These are phyloP conservation scores for Monosporascus sp. DNA, from an alignment of 2,329 filamentous ascomycete genomes.

Conservation along the genomic window DNA sequence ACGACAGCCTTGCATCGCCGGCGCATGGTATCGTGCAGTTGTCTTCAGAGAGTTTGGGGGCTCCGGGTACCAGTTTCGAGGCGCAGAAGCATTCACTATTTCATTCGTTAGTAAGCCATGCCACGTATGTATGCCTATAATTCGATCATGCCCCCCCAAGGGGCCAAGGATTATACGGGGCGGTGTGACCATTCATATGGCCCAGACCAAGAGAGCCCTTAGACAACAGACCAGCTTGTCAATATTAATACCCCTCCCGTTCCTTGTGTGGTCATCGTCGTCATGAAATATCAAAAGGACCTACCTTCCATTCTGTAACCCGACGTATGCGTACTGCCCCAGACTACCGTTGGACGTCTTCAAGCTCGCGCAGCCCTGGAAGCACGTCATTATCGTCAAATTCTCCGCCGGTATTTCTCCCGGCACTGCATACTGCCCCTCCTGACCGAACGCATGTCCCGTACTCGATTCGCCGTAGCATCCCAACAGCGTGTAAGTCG, in stretches of 20 bases:
- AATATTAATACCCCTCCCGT: no score
- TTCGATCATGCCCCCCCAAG: no score
- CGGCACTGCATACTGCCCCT: slow-evolving; percentile 9
- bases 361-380: slow-evolving; percentile 15
- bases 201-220: neutral
- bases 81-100: slow-evolving; percentile 21
- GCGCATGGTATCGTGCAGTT: slow-evolving; percentile 18
- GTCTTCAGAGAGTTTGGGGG: slow-evolving; percentile 12
- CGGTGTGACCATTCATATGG: neutral
- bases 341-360: slow-evolving; percentile 1
- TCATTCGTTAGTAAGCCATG: neutral
- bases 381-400: slow-evolving; percentile 16
- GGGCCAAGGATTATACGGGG: neutral
- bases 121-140: no score
- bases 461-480: slow-evolving; percentile 16
- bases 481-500: slow-evolving; percentile 17
- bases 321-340: slow-evolving; percentile 13
- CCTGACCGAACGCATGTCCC: slow-evolving; percentile 15
- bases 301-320: slow-evolving; percentile 21
- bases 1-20: slow-evolving; percentile 16
- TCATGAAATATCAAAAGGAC: no score
- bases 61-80: slow-evolving; percentile 9
- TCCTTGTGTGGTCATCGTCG: no score
- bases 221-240: no score
- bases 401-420: slow-evolving; percentile 9